Base-by-base conservation (phyloP, 176 grass and related monocot species). In the Lolium multiflorum region DNA sequence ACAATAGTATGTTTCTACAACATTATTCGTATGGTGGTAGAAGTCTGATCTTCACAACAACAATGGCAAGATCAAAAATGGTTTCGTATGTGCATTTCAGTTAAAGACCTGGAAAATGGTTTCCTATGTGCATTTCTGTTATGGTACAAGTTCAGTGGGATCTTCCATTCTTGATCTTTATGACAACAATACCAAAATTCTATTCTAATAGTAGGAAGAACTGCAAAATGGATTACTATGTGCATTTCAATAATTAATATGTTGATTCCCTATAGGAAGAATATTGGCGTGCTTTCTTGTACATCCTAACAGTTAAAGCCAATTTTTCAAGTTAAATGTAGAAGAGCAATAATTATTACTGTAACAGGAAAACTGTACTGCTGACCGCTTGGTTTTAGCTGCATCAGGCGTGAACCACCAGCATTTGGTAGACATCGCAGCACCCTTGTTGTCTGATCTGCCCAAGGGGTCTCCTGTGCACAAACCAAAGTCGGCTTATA, bases 381-480 rank as follows among this genome's bases (percentile, higher is more conserved):
- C 83, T 71, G 89, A 89, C 88, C 64, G 79, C 43, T 76, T 94
- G n/a, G 89, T 94, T 73, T 81, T 94, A 60, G 87, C 86, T 72
- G 92, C 83, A 56, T 91, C 80, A 20, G 83, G 86, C 20, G 31
- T 94, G 43, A 87, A 89, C 67, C 83, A 91, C 67, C 74, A 94
- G 60, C 5, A 71, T 38, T 87, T 94, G n/a, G 22, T 94, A 79
- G 78, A 90, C 69, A 87, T 91, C 46, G 89, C 83, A 49, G 54
- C 74, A 64, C 92, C 89, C 83, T 81, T 94, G 54, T 74, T 91
- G 28, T 83, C 48, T 22, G 89, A 94, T 84, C 54, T 94, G 80
- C 48, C 68, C 62, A 83, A 64, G 83, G 83, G 75, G 20, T 76
- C 11, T 17, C 22, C 39, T 26, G 24, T 87, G 11, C 61, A 91